These are phyloP conservation scores for Seiridium unicorne DNA, from an alignment of 2,329 filamentous ascomycete genomes.

Conservation along the genomic window DNA sequence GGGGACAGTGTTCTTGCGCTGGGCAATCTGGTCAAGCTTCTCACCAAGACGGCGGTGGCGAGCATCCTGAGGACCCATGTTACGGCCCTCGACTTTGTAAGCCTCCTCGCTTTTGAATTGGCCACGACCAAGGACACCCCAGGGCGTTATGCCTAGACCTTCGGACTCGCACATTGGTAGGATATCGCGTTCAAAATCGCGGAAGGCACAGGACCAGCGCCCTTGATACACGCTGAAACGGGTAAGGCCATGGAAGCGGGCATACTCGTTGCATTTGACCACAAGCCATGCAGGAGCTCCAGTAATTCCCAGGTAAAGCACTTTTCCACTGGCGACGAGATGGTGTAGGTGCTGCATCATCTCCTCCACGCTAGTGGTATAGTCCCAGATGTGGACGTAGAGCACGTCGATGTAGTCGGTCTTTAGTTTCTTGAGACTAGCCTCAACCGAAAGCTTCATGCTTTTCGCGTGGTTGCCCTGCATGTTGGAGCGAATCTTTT, in stretches of 20 bases:
- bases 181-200: slow-evolving; percentile 59
- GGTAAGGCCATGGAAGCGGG: slow-evolving; percentile 52
- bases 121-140: slow-evolving; percentile 40
- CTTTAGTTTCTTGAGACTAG: slow-evolving; percentile 55
- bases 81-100: slow-evolving; percentile 2
- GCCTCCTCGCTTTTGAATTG: slow-evolving; percentile 11
- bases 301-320: slow-evolving; percentile 17
- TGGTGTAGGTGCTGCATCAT: slow-evolving; percentile 18
- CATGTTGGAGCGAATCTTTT: slow-evolving; percentile 41
- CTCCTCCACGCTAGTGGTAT: slow-evolving; percentile 16
- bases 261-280: slow-evolving; percentile 34
- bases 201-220: slow-evolving; percentile 49
- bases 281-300: slow-evolving; percentile 43
- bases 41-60: no score
- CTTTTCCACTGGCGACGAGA: slow-evolving; percentile 13
- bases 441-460: slow-evolving; percentile 49
- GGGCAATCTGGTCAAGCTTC: no score
- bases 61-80: neutral
- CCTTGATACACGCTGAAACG: slow-evolving; percentile 63
- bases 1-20: slow-evolving; percentile 53
- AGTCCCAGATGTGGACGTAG: slow-evolving; percentile 17
- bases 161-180: slow-evolving; percentile 55
- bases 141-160: slow-evolving; percentile 50
- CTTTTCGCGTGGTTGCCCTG: slow-evolving; percentile 59
- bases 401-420: slow-evolving; percentile 50